Base-by-base conservation (phyloP, 768 basidiomycete species). In the Kockovaella imperatae region DNA sequence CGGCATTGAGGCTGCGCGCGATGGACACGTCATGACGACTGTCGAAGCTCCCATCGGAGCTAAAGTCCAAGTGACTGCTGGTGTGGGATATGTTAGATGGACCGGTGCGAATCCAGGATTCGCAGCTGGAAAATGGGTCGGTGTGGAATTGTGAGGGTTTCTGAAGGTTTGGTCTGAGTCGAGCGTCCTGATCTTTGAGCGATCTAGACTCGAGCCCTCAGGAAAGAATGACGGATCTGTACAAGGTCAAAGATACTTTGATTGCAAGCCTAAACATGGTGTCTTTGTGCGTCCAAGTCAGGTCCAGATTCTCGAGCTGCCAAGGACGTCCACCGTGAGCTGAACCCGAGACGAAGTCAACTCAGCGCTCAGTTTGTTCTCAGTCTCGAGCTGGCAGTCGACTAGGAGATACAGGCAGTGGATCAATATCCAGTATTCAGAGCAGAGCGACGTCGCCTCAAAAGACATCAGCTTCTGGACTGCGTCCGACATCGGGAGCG, bases 161-260 rank as follows among this genome's bases (percentile, higher is more conserved):
- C 20, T 20, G 21, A 34, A 7, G 41, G 4, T 31, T 18, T 25
- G 17, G 10, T 29, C 3, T 34, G n/a, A 10, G n/a, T 34, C 31
- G 11, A 10, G n/a, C 10, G n/a, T 34, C 31, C 31, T 34, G 31
- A n/a, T n/a, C n/a, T 20, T 24, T 21, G 11, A 48, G 82, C 8
- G 44, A 17, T 23, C 45, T 35, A 64, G 64, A 41, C 38, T 59
- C n/a, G 64, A 66, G 60, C 72, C 80, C 6, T 83, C 79, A 36
- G 95, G 95, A 31, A 99, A 97, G 82, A 99, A 99, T 75, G 87
- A 97, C 59, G 95, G 95, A 1, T 79, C 81, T 1, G 84, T 99
- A 6, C 76, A 83, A 29, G 88, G 84, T 14, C 71, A 80, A 41
- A 54, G 71, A 1, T 99, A 97, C 74, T 99, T 99, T 70, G 75